Base-by-base conservation (phyloP, 441 rosid species). In the Raphanus hybrid region DNA sequence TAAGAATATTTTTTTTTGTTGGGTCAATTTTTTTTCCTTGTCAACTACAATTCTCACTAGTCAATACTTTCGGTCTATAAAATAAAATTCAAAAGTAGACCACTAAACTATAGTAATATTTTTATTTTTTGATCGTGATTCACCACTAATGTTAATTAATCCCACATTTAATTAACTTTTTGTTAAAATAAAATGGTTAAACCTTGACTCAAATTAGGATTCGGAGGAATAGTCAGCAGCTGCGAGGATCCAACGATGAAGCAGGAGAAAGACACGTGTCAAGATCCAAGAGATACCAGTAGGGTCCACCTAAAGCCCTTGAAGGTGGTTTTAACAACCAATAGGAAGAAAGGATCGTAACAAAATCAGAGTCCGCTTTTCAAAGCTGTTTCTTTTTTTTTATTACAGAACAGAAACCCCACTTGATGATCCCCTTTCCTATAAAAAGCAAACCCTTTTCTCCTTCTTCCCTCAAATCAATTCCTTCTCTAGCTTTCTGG, bases 351-450 rank as follows among this genome's bases (percentile, higher is more conserved):
- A 23, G 78, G 52, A 43, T 43, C 52, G 52, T 43, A 43, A 43
- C 52, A 43, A 43, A 61, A 67, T 10, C 81, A 1, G 74, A 78
- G 73, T 67, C 65, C 77, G 74, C 77, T 50, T 78, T 78, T 68
- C 78, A 78, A 78, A 73, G 74, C 57, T 73, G 54, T 48, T 12
- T 73, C 81, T 74, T 78, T 48, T 45, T 37, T 14, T 50, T 45
- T 45, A 1, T 12, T 45, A 9, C 54, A 48, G 54, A 48, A 48
- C 43, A 69, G 43, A 62, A 63, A 39, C 52, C 69, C 81, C 77
- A 48, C 54, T 48, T 48, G 54, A 48, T 48, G 34, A 29, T 29
- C 54, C 54, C 16, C 7, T 48, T 48, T 14, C 58, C 58, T 52
- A 52, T 52, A 52, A 52, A 52, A 52, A 12, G 7, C 54, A 48